Conservation (phyloP, 1,139 yeast genomes). For the Geotrichum histeridarum region DNA sequence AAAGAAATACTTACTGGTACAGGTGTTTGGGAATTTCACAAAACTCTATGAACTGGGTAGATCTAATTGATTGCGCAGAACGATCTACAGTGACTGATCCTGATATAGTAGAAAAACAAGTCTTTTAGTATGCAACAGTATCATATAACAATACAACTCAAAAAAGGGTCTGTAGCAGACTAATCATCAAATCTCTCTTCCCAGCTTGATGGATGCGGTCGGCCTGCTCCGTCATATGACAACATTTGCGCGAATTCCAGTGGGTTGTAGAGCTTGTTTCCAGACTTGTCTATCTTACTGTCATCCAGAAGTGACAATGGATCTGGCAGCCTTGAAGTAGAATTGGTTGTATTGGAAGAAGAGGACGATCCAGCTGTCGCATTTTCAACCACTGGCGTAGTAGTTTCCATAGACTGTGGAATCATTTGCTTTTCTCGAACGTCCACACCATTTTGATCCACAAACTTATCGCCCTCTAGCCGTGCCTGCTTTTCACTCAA, state of each 20-base stretch:
- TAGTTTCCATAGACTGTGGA: slow-evolving; percentile 3
- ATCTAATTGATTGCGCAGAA: too few species aligned
- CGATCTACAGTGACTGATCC: too few species aligned
- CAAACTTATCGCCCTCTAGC: slow-evolving; percentile 36
- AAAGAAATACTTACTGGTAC: too few species aligned
- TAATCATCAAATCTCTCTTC: slow-evolving; percentile 30
- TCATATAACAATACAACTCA: too few species aligned
- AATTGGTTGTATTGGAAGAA: not conserved
- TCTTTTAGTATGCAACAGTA: too few species aligned
- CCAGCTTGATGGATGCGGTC: slow-evolving; percentile 26
- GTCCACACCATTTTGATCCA: slow-evolving; percentile 29
- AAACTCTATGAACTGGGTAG: too few species aligned
- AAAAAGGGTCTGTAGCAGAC: too few species aligned
- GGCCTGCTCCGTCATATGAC: slow-evolving; percentile 23
- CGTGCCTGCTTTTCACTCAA: slow-evolving; percentile 34
- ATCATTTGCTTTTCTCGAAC: slow-evolving; percentile 11
- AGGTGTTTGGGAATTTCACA: too few species aligned
- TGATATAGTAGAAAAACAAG: too few species aligned
- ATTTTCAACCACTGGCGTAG: not conserved
- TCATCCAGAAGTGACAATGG: slow-evolving; percentile 30
- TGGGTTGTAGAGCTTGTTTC: slow-evolving; percentile 23
- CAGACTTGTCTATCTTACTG: slow-evolving; percentile 17
- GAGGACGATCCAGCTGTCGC: not conserved
- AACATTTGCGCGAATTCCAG: slow-evolving; percentile 28
- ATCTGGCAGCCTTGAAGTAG: slow-evolving; percentile 25